Evolutionary conservation across 177 flowering plant genomes (phyloP), one percentile per base, ranked within the genome.

Genomic region (Vitis hybrid): DNA sequence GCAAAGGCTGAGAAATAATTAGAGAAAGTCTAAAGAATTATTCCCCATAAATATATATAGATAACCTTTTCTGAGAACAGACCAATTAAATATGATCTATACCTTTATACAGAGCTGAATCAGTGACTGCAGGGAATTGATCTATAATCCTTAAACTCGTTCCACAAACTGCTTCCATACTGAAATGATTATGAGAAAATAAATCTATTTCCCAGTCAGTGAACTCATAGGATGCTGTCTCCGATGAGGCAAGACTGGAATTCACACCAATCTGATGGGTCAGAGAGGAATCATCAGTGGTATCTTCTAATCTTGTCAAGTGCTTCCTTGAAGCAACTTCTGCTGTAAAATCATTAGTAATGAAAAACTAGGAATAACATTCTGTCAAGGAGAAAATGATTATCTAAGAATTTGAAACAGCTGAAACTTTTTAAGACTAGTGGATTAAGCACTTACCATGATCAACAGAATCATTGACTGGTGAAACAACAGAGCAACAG

Each of bases 1-100:
- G 31, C 51, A 58, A 22, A 15, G 3, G 18, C 74, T 65, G 70
- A 56, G 13, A 60, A 60, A 31, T 33, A 52, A 69, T 51, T 22
- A 3, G 56, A 57, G 19, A 7, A 51, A 19, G 50, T 19, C 11
- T 11, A 57, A 57, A 57, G 29, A 18, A 5, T 15, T 9, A 9
- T 10, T 57, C 13, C 9, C 26, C 60, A 39, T 39, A 39, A 39
- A 39, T 39, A 39, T 39, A 39, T 5, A 5, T 39, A 5, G 5
- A 4, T 39, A 33, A 33, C 45, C 8, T 39, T 39, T 39, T 39
- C 45, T 39, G 45, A 39, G 45, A 39, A 39, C 45, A 6, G 45
- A 18, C 45, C 45, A 39, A 39, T 39, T 7, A 1, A 39, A 39
- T 39, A 39, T 39, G 45, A 26, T 26, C 3, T 21, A 49, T 52